Evolutionary conservation across 1,284 basidiomycete genomes (phyloP).

Genomic region (Cutaneotrichosporon mucoides): DNA sequence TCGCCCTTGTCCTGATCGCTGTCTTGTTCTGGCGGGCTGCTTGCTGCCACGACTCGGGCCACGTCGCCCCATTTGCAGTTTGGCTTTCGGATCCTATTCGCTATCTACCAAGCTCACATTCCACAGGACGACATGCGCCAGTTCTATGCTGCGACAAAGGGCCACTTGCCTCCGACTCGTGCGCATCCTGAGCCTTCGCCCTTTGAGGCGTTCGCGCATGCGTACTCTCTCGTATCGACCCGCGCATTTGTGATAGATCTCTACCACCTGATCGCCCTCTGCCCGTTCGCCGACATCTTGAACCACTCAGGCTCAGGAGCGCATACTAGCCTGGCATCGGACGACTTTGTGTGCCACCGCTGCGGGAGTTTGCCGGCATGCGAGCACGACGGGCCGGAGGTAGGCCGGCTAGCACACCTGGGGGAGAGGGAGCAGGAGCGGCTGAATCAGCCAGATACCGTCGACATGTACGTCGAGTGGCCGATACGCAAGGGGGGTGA

Average conservation of each 20-base stretch:
- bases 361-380: constrained; percentile 75
- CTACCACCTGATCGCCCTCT: constrained; percentile 79
- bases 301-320: constrained; percentile 57
- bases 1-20: too few species aligned
- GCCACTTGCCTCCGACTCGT: constrained; percentile 29
- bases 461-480: constrained; percentile 44
- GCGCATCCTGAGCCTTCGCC: constrained; percentile 32
- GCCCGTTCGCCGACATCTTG: constrained; percentile 86
- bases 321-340: constrained; percentile 56
- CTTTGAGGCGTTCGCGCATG: constrained; percentile 60
- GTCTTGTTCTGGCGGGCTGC: too few species aligned
- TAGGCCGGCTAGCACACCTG: constrained; percentile 30
- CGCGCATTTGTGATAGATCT: constrained; percentile 82
- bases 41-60: too few species aligned
- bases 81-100: constrained; percentile 10
- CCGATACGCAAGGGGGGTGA: constrained; percentile 53
- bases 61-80: too few species aligned
- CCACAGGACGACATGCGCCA: constrained; percentile 29
- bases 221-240: constrained; percentile 77
- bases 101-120: too few species aligned
- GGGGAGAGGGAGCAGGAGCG: constrained; percentile 11
- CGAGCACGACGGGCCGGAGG: constrained; percentile 57
- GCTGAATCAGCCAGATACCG: constrained; percentile 27
- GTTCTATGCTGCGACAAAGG: constrained; percentile 28
- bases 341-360: constrained; percentile 72